These are phyloP conservation scores for Calonectria hongkongensis DNA, from an alignment of 2,329 filamentous ascomycete species.

Conservation along the genomic window DNA sequence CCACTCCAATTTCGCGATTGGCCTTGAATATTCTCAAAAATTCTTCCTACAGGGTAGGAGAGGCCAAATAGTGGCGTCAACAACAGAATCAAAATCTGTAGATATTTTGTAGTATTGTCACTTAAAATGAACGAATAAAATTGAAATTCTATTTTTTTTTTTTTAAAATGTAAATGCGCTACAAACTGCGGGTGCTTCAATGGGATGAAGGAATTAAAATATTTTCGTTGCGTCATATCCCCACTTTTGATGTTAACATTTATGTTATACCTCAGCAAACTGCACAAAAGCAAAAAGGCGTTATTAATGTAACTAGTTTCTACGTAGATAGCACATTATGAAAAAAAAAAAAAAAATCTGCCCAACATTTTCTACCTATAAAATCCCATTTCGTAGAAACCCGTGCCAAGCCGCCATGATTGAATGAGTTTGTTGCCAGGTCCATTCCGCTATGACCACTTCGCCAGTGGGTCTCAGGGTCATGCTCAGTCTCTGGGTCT, in stretches of 20 bases:
- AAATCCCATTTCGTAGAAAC: not conserved
- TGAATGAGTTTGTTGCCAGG: not conserved
- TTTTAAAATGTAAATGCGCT: no score
- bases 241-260: no score
- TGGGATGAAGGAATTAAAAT: no score
- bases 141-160: no score
- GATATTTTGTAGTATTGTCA: not conserved
- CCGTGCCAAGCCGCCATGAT: not conserved
- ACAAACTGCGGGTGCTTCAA: no score
- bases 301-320: no score
- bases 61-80: not conserved
- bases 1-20: not conserved
- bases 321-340: not conserved
- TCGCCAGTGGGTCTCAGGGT: not conserved
- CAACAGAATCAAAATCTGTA: not conserved
- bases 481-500: not conserved
- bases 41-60: not conserved
- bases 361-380: not conserved
- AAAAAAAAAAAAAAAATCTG: no score
- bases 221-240: no score
- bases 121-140: not conserved
- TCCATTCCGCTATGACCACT: not conserved
- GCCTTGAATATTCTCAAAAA: not conserved
- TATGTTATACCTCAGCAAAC: no score
- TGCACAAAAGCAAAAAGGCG: no score